Evolutionary conservation across 1,139 yeast genomes (phyloP).

Genomic region (Pichia kudriavzevii): DNA sequence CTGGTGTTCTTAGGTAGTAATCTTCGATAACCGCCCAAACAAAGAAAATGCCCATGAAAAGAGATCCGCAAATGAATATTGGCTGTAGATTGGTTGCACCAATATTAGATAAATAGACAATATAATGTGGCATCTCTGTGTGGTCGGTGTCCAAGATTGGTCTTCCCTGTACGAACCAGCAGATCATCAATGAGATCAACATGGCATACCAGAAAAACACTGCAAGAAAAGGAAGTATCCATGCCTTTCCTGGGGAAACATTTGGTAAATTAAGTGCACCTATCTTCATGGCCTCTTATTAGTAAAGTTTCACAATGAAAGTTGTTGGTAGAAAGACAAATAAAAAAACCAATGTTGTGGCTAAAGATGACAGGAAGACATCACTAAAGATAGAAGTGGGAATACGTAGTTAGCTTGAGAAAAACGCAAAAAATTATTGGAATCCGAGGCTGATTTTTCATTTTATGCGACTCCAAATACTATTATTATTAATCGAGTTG

Average conservation of each 20-base stretch:
- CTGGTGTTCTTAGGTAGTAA: slow-evolving; percentile 42
- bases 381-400: too few species aligned
- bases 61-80: slow-evolving; percentile 71
- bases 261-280: slow-evolving; percentile 20
- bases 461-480: too few species aligned
- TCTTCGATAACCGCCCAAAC: slow-evolving; percentile 61
- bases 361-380: too few species aligned
- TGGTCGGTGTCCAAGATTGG: slow-evolving; percentile 60
- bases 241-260: slow-evolving; percentile 24
- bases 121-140: slow-evolving; percentile 36
- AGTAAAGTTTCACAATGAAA: not conserved
- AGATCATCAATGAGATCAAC: slow-evolving; percentile 59
- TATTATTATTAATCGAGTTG: too few species aligned
- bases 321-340: too few species aligned
- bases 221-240: slow-evolving; percentile 50
- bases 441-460: too few species aligned
- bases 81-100: slow-evolving; percentile 85
- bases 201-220: slow-evolving; percentile 67
- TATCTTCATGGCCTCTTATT: slow-evolving; percentile 21
- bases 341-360: too few species aligned
- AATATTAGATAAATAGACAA: slow-evolving; percentile 69
- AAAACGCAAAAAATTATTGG: too few species aligned
- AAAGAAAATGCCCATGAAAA: slow-evolving; percentile 71
- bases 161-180: slow-evolving; percentile 76
- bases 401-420: too few species aligned